Evolutionary conservation across 768 basidiomycete genomes (phyloP).

Genomic region (Suillus spraguei): DNA sequence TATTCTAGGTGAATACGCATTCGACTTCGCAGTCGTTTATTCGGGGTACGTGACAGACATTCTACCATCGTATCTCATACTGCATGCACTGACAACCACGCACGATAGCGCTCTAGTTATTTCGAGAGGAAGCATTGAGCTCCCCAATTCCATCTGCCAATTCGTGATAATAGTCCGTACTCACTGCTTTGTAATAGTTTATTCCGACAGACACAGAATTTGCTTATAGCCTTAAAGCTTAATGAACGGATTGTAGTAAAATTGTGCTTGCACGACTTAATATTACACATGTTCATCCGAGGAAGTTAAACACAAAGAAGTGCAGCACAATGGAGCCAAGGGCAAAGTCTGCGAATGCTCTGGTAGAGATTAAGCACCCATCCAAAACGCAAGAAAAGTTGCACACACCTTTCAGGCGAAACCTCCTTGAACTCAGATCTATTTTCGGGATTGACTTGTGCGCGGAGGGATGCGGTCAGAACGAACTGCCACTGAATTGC

Average conservation of each 20-base stretch:
- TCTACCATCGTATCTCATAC: constrained; percentile 6
- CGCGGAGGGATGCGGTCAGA: constrained; percentile 86
- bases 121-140: constrained; percentile 56
- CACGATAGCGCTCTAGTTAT: constrained; percentile 62
- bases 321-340: constrained; percentile 95
- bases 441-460: constrained; percentile 90
- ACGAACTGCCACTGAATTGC: constrained; percentile 96
- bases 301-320: constrained; percentile 98
- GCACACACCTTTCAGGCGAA: constrained; percentile 86
- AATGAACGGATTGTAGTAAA: neutral
- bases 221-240: neutral
- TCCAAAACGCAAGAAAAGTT: neutral
- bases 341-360: constrained; percentile 97
- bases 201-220: neutral
- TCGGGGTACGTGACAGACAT: constrained; percentile 56
- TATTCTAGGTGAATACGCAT: constrained; percentile 75
- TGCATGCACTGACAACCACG: constrained; percentile 11
- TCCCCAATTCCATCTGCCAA: neutral
- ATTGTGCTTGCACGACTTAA: constrained; percentile 8
- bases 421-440: constrained; percentile 83
- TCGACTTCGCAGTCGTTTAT: constrained; percentile 86
- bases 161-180: constrained; percentile 7
- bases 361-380: constrained; percentile 33
- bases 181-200: constrained; percentile 5
- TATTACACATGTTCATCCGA: constrained; percentile 58